These are phyloP conservation scores for Biscogniauxia mediterranea DNA, from an alignment of 2,329 filamentous ascomycete species.

Conservation along the genomic window DNA sequence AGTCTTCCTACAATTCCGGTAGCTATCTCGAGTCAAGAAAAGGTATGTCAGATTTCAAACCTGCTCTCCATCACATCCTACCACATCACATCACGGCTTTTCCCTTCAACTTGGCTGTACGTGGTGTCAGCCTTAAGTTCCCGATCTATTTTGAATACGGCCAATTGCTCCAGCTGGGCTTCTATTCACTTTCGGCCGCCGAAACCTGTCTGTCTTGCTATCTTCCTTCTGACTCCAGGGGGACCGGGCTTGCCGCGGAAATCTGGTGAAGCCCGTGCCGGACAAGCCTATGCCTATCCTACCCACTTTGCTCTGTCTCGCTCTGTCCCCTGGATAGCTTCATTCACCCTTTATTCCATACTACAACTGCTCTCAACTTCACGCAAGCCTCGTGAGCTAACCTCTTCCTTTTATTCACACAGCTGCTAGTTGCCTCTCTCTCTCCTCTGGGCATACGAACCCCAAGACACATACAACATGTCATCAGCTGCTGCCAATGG, in stretches of 20 bases:
- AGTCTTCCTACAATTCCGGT: background rate
- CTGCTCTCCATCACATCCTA: background rate
- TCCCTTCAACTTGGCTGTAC: background rate
- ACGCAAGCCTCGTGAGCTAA: conserved; percentile 5
- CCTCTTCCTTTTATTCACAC: background rate
- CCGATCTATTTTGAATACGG: background rate
- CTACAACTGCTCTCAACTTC: background rate
- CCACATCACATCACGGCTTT: background rate
- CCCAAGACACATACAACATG: conserved; percentile 45
- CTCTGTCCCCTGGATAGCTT: too few relatives aligned
- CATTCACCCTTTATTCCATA: background rate
- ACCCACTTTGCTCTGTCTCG: background rate
- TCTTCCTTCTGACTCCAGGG: background rate
- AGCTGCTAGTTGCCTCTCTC: conserved; percentile 1
- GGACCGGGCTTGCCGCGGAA: background rate
- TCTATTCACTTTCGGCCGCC: background rate
- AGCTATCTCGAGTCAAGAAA: background rate
- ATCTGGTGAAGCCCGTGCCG: background rate
- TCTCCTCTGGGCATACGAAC: conserved; percentile 6
- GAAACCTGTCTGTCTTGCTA: background rate
- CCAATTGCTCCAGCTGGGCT: background rate
- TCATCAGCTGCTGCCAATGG: conserved; percentile 49
- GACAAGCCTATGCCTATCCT: background rate
- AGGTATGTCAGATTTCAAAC: conserved; percentile 3
- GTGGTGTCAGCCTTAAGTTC: background rate